Conservation (phyloP, 2,329 filamentous ascomycete genomes). For the Fusarium siculi region DNA sequence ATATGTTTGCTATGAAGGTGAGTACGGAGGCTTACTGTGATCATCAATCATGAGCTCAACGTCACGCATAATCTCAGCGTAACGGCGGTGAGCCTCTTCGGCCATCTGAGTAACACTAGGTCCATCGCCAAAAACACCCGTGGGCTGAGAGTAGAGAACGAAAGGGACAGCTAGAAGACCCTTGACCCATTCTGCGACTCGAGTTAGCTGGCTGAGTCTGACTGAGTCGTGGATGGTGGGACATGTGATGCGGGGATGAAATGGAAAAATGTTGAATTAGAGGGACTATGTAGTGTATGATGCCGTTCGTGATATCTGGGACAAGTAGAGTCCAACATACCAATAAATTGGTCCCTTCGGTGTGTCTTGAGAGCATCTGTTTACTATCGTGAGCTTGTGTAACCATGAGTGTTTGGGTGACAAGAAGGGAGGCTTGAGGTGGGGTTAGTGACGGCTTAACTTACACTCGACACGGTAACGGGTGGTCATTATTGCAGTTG, state of each 20-base stretch:
- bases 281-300: not conserved
- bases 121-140: conserved; percentile 80
- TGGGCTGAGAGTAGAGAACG: conserved; percentile 94
- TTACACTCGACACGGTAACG: conserved; percentile 77
- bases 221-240: not conserved
- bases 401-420: conserved; percentile 2
- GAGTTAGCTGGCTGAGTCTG: conserved; percentile 7
- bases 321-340: conserved; percentile 53
- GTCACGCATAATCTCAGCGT: conserved; percentile 94
- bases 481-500: conserved; percentile 63
- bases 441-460: conserved; percentile 47
- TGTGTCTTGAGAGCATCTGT: conserved; percentile 80
- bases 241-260: conserved; percentile 1
- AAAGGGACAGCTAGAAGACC: conserved; percentile 93
- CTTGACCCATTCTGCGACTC: conserved; percentile 91
- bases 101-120: conserved; percentile 77
- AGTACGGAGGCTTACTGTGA: conserved; percentile 70
- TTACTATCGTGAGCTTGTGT: conserved; percentile 37
- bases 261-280: not conserved
- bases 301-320: not conserved
- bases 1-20: not conserved
- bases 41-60: conserved; percentile 92
- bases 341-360: conserved; percentile 87
- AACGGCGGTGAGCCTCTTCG: conserved; percentile 83
- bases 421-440: not conserved